These are phyloP conservation scores for Chrysanthemum makinoi DNA, from an alignment of 129 eudicot genomes.

Conservation along the genomic window DNA sequence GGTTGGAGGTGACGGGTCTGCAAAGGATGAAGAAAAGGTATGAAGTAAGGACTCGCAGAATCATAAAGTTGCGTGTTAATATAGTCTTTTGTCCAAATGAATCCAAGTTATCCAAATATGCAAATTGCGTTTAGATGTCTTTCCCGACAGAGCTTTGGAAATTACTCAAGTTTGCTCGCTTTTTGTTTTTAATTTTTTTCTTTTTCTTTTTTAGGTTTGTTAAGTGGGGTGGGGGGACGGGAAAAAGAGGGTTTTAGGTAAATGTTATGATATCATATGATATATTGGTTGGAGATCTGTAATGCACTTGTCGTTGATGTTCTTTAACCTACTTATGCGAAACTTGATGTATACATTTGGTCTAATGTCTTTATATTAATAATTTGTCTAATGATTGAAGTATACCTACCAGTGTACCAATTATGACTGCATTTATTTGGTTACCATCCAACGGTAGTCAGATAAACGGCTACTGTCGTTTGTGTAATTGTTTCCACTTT, in stretches of 20 bases:
- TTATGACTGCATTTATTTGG: slow-evolving; percentile 8
- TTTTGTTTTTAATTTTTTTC: slow-evolving; percentile 15
- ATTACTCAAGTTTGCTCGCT: neutral
- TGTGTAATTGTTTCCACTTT: no score
- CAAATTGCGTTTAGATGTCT: neutral
- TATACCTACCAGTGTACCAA: neutral
- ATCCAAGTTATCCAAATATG: slow-evolving; percentile 16
- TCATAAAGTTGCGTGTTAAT: slow-evolving; percentile 23
- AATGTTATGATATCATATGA: slow-evolving; percentile 8
- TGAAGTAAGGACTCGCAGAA: slow-evolving; percentile 15
- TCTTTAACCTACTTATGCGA: slow-evolving; percentile 23
- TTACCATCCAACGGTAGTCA: neutral
- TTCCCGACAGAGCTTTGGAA: neutral
- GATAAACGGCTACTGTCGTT: no score
- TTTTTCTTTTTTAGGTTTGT: slow-evolving; percentile 18
- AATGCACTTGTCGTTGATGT: slow-evolving; percentile 7
- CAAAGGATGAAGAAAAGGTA: slow-evolving; percentile 19
- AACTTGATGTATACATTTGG: slow-evolving; percentile 34
- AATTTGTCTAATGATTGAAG: slow-evolving; percentile 2
- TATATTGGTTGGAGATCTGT: slow-evolving; percentile 12
- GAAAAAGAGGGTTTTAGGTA: slow-evolving; percentile 17
- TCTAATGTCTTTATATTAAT: slow-evolving; percentile 23
- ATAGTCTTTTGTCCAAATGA: slow-evolving; percentile 19
- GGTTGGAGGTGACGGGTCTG: slow-evolving; percentile 1
- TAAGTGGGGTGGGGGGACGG: slow-evolving; percentile 24